Evolutionary conservation across 2,329 filamentous ascomycete genomes (phyloP).

Genomic region (Stagonosporopsis chrysanthemi): DNA sequence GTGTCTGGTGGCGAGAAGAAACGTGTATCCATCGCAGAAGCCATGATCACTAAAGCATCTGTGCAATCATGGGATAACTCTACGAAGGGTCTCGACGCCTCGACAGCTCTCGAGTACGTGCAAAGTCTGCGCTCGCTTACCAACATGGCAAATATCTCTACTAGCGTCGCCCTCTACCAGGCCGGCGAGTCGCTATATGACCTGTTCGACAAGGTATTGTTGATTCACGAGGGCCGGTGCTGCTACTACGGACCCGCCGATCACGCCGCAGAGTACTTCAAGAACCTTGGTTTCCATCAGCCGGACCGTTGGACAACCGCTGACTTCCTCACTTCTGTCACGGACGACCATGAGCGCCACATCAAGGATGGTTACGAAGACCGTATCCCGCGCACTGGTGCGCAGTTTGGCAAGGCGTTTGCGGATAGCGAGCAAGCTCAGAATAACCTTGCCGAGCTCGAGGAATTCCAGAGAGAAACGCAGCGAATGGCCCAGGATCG

Average conservation of each 20-base stretch:
- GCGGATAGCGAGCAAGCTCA: constrained; percentile 47
- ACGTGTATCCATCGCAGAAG: constrained; percentile 58
- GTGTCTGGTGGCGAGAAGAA: constrained; percentile 59
- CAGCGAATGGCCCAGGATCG: constrained; percentile 42
- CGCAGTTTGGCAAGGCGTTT: constrained; percentile 61
- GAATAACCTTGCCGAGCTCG: constrained; percentile 50
- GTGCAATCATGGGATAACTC: constrained; percentile 63
- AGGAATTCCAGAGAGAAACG: constrained; percentile 50
- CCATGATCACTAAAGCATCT: constrained; percentile 53
- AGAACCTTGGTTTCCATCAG: constrained; percentile 71
- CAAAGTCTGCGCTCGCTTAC: constrained; percentile 70
- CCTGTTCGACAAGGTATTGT: constrained; percentile 50
- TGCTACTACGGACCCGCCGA: constrained; percentile 69
- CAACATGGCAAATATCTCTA: constrained; percentile 68
- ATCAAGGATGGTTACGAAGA: constrained; percentile 65
- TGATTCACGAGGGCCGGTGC: constrained; percentile 52
- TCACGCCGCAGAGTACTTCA: constrained; percentile 70
- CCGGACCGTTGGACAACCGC: constrained; percentile 72
- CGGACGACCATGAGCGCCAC: constrained; percentile 65
- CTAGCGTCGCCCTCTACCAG: constrained; percentile 75
- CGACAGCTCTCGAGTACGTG: constrained; percentile 77
- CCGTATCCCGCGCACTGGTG: constrained; percentile 62
- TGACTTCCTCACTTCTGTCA: constrained; percentile 77
- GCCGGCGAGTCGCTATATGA: constrained; percentile 57
- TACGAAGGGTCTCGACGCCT: constrained; percentile 75